Conservation (phyloP, 106 monocot species). For the Iris macrosiphon region DNA sequence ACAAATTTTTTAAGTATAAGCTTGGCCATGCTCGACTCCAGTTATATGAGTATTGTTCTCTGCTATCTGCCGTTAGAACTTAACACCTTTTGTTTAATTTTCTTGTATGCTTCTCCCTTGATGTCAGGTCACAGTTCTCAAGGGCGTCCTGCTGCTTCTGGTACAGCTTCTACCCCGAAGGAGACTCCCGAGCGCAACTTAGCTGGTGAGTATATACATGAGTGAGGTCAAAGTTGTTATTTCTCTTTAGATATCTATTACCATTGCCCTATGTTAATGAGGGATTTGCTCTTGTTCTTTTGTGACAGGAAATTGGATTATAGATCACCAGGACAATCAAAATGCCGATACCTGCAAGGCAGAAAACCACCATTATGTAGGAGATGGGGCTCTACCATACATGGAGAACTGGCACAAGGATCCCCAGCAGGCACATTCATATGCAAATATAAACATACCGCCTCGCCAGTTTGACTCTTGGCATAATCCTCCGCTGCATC, state of each 20-base stretch:
- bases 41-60: no score
- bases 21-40: no score
- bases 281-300: not conserved
- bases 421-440: slow-evolving; percentile 19
- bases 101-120: not conserved
- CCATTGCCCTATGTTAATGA: not conserved
- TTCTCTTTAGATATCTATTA: not conserved
- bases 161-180: slow-evolving; percentile 20
- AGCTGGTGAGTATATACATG: slow-evolving; percentile 26
- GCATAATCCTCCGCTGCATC: slow-evolving; percentile 40
- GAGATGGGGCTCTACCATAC: slow-evolving; percentile 12
- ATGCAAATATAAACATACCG: slow-evolving; percentile 24
- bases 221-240: not conserved
- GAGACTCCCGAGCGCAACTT: slow-evolving; percentile 14
- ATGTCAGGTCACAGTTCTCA: slow-evolving; percentile 56
- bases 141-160: slow-evolving; percentile 47
- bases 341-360: slow-evolving; percentile 28
- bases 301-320: slow-evolving; percentile 28
- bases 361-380: slow-evolving; percentile 18
- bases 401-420: slow-evolving; percentile 49
- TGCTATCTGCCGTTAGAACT: no score
- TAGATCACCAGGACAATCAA: slow-evolving; percentile 9
- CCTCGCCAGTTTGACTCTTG: slow-evolving; percentile 54
- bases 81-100: no score
- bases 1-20: no score